A percentile compares a stretch with the other conserved stretches of the same genome.
Evolutionary conservation across 2,329 filamentous ascomycete genomes (phyloP).

Genomic region (Nemania diffusa): DNA sequence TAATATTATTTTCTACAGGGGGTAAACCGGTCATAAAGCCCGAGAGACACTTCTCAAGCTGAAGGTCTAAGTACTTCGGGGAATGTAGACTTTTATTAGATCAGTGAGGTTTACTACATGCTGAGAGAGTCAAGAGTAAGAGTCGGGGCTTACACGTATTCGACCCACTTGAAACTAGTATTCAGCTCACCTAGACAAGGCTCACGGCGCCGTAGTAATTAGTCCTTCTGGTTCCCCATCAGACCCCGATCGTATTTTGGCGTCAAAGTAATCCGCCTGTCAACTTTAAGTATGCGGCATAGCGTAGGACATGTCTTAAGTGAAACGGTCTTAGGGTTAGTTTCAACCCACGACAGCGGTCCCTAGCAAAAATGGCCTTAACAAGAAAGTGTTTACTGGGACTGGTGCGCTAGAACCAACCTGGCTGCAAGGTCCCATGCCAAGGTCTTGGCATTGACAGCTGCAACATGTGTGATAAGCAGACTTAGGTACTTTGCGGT

Average conservation of each 20-base stretch:
- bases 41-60: slow-evolving; percentile 1
- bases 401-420: slow-evolving; percentile 11
- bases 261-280: background rate
- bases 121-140: slow-evolving; percentile 27
- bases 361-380: slow-evolving; percentile 21
- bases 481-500: slow-evolving; percentile 8
- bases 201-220: slow-evolving; percentile 23
- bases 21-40: slow-evolving; percentile 7
- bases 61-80: slow-evolving; percentile 4
- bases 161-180: slow-evolving; percentile 20
- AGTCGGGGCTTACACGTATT: slow-evolving; percentile 26
- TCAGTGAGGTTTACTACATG: slow-evolving; percentile 30
- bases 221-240: background rate
- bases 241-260: background rate
- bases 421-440: slow-evolving; percentile 17
- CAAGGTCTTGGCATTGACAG: slow-evolving; percentile 29
- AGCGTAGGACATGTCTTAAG: slow-evolving; percentile 4
- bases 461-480: slow-evolving; percentile 29
- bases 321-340: slow-evolving; percentile 26
- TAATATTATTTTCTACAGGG: slow-evolving; percentile 15
- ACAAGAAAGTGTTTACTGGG: slow-evolving; percentile 18
- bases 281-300: slow-evolving; percentile 17
- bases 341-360: slow-evolving; percentile 19
- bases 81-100: slow-evolving; percentile 22
- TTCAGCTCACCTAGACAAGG: slow-evolving; percentile 27